Base-by-base conservation (phyloP, 768 basidiomycete genomes). In the Pleurotus djamor region DNA sequence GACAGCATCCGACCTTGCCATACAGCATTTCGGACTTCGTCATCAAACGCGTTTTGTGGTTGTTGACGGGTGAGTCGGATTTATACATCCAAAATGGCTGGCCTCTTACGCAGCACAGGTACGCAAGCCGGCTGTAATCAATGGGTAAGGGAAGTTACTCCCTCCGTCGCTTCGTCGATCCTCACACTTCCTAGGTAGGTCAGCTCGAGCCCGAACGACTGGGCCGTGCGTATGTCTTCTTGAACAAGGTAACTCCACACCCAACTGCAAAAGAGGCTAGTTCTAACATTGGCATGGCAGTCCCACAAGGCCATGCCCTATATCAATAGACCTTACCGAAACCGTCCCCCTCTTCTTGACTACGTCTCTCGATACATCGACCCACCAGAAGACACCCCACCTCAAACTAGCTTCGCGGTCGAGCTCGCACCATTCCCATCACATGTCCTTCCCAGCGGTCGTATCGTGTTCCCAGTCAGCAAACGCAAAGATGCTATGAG, bases 221-320 rank as follows among this genome's bases (percentile, higher is more conserved):
- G 32, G 85, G 85, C 1, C 70, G 85, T 48, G 84, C 85, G 14
- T 87, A 86, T 67, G 84, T 85, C 32, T 87, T 87, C 67, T 69
- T 87, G 57, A 86, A 85, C 71, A 85, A 85, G 69, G 79, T 79
- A 50, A 49, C 60, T 57, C 37, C 16, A 41, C 28, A 12, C 57
- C 32, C 44, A 17, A 16, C 33, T 33, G 33, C 21, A 28, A 28
- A 28, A 7, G 37, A 41, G 48, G 4, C 8, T 58, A 35, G 9
- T 17, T 59, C 17, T 58, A 34, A 52, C 47, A 44, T 33, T 12
- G 6, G 33, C 33, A 28, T n/a, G 28, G 43, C 58, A 83, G 77
- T 82, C 81, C 2, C 78, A 79, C 63, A 81, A 79, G 64, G 85
- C 83, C 4, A 82, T 85, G 81, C 79, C 80, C 6, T 87, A 83